phyloP scores from a whole-genome alignment of 2,329 filamentous ascomycete genomes.

The Clarireedia paspali region DNA sequence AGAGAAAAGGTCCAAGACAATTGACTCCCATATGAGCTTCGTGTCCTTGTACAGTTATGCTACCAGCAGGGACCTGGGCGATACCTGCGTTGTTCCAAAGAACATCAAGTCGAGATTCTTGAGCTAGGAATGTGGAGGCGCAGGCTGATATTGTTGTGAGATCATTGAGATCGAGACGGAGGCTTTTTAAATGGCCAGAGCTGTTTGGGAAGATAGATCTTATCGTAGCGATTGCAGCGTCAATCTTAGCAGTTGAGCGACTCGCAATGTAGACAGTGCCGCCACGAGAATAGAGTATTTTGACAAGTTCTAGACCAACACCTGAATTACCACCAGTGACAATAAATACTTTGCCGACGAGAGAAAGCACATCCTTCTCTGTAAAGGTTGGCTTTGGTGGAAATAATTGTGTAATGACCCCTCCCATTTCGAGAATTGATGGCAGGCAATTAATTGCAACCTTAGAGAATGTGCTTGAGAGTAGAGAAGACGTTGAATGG shows the following conservation, averaged over 20 bases:
- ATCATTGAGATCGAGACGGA: conserved; percentile 32
- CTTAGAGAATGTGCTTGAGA: not conserved
- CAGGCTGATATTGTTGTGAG: conserved; percentile 30
- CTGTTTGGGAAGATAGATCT: conserved; percentile 14
- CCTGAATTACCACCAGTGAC: conserved; percentile 32
- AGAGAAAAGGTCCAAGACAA: conserved; percentile 12
- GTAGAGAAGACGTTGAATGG: not conserved
- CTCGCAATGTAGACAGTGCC: conserved; percentile 42
- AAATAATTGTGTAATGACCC: not conserved
- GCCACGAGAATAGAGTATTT: conserved; percentile 40
- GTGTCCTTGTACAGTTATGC: conserved; percentile 8
- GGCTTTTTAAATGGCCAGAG: conserved; percentile 22
- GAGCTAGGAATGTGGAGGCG: conserved; percentile 27
- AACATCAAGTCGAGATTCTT: conserved; percentile 31
- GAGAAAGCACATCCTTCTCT: conserved; percentile 31
- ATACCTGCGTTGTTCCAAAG: conserved; percentile 33
- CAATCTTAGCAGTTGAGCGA: conserved; percentile 32
- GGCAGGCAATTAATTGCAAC: not conserved
- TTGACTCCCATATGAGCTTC: conserved; percentile 13
- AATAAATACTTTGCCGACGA: conserved; percentile 31
- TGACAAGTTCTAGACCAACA: conserved; percentile 34
- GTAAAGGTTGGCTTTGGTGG: conserved; percentile 27
- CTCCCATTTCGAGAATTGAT: not conserved
- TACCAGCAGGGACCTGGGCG: conserved; percentile 21
- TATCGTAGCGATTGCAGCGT: conserved; percentile 26